A percentile compares a stretch with the other conserved stretches of the same genome.
phyloP scores from a whole-genome alignment of 345 rosid species.

The Arabidopsis arenosa region DNA sequence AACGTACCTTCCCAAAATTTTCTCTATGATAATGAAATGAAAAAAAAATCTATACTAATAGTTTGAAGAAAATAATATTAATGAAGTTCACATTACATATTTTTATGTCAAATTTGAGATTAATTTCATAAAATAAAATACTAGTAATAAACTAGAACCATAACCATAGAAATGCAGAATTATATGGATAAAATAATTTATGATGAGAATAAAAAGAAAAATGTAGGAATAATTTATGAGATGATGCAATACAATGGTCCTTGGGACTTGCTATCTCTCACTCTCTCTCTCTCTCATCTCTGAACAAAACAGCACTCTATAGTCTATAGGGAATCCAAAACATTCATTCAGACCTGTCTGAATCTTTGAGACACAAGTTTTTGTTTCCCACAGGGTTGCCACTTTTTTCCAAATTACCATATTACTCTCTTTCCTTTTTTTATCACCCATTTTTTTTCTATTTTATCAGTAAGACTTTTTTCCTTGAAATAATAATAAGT shows the following conservation, averaged over 20 bases:
- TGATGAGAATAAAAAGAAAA: not conserved
- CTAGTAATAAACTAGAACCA: not conserved
- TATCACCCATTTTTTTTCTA: not conserved
- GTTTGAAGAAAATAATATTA: not conserved
- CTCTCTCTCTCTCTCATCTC: slow-evolving; percentile 38
- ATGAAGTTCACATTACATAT: too few species aligned
- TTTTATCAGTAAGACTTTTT: slow-evolving; percentile 12
- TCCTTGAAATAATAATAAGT: not conserved
- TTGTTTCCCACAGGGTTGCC: slow-evolving; percentile 44
- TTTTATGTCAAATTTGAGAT: too few species aligned
- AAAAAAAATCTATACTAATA: not conserved
- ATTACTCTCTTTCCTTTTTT: slow-evolving; percentile 32
- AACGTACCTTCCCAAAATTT: not conserved
- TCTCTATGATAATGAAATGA: not conserved
- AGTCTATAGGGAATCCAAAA: slow-evolving; percentile 46
- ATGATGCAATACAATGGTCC: slow-evolving; percentile 48
- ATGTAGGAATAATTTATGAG: slow-evolving; percentile 22
- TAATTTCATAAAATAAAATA: too few species aligned
- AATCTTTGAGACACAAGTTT: slow-evolving; percentile 53
- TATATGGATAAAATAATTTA: slow-evolving; percentile 13
- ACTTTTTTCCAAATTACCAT: slow-evolving; percentile 34
- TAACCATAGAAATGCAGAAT: slow-evolving; percentile 42
- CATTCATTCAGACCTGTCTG: slow-evolving; percentile 54
- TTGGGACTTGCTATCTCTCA: slow-evolving; percentile 41
- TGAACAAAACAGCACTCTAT: slow-evolving; percentile 42